Conservation (phyloP, 2,329 filamentous ascomycete genomes). For the Blastomyces gilchristii region DNA sequence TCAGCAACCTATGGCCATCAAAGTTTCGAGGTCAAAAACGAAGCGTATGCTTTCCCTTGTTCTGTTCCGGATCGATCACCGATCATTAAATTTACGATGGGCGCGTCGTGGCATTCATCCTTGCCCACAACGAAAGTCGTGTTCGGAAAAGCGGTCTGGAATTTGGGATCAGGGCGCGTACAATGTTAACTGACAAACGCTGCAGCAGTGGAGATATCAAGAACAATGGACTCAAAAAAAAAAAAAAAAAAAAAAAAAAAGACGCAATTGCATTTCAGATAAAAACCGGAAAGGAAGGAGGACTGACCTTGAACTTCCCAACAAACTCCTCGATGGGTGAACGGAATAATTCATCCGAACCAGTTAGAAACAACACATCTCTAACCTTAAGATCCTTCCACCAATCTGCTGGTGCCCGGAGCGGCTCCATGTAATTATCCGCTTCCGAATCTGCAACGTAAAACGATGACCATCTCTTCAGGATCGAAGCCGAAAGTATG, state of each 20-base stretch:
- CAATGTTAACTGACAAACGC: background rate
- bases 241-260: background rate
- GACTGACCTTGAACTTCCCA: slow-evolving; percentile 36
- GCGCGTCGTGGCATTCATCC: slow-evolving; percentile 34
- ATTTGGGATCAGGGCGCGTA: background rate
- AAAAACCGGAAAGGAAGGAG: slow-evolving; percentile 9
- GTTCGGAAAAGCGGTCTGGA: slow-evolving; percentile 20
- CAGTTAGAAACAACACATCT: slow-evolving; percentile 44
- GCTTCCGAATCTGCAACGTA: slow-evolving; percentile 36
- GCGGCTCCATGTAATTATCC: slow-evolving; percentile 47
- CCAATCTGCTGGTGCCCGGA: slow-evolving; percentile 42
- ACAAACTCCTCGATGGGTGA: slow-evolving; percentile 46
- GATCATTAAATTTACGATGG: slow-evolving; percentile 32
- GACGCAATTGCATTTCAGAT: background rate
- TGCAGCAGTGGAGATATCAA: background rate
- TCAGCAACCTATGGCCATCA: background rate
- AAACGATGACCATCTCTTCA: slow-evolving; percentile 38
- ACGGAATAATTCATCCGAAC: slow-evolving; percentile 47
- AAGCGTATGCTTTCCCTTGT: slow-evolving; percentile 31
- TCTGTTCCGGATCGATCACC: slow-evolving; percentile 29
- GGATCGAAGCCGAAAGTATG: slow-evolving; percentile 35
- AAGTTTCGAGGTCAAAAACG: slow-evolving; percentile 23
- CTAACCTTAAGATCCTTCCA: slow-evolving; percentile 42
- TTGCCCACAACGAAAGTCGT: slow-evolving; percentile 29
- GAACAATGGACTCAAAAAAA: background rate